These are phyloP conservation scores for Leccinum uliginosum DNA, from an alignment of 768 basidiomycete genomes.

Conservation along the genomic window DNA sequence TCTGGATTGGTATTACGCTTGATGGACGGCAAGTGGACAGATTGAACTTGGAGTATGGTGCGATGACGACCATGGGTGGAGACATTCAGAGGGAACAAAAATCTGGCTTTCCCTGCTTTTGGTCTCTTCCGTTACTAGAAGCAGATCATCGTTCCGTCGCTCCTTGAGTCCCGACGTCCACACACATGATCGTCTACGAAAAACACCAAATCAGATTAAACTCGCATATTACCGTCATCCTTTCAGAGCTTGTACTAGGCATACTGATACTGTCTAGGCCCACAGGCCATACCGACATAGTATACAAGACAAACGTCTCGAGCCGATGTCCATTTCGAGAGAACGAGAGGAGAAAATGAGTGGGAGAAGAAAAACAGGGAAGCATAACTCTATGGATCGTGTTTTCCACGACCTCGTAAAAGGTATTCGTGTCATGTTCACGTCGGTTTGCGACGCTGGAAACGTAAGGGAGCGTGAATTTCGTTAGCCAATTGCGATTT, in stretches of 20 bases:
- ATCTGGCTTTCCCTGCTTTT: too few species aligned
- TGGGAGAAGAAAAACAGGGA: too few species aligned
- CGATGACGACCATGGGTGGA: too few species aligned
- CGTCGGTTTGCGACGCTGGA: not conserved
- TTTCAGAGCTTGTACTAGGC: not conserved
- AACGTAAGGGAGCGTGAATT: conserved; percentile 1
- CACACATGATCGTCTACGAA: not conserved
- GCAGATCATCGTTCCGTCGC: too few species aligned
- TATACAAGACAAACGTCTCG: conserved; percentile 4
- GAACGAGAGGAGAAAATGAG: not conserved
- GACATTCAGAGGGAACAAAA: too few species aligned
- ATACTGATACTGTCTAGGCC: conserved; percentile 4
- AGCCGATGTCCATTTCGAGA: conserved; percentile 8
- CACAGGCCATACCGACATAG: not conserved
- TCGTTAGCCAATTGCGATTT: not conserved
- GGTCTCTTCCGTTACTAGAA: too few species aligned
- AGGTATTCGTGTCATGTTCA: not conserved
- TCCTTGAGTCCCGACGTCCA: too few species aligned
- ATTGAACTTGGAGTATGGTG: too few species aligned
- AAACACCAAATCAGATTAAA: not conserved
- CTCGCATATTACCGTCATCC: conserved; percentile 1
- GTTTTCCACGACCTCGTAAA: not conserved
- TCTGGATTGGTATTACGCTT: too few species aligned
- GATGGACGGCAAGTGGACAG: too few species aligned
- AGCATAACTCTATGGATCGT: not conserved